phyloP scores from a whole-genome alignment of 2,329 filamentous ascomycete species.

The Aspergillus sp. region DNA sequence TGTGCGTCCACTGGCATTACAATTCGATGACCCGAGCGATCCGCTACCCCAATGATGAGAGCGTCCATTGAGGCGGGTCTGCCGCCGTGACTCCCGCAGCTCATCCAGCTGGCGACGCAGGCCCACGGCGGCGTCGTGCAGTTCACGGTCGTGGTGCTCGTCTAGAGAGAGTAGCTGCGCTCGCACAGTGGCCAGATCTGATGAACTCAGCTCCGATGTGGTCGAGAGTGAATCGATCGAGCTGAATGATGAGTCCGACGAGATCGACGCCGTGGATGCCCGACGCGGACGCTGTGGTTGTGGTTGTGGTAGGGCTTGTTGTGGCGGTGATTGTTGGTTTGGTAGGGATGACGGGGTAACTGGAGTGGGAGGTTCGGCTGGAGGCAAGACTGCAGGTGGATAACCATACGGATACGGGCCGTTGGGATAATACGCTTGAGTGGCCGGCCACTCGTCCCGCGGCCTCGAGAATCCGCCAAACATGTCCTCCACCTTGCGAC shows the following conservation, averaged over 20 bases:
- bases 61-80: conserved; percentile 23
- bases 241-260: conserved; percentile 34
- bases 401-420: conserved; percentile 3
- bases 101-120: conserved; percentile 34
- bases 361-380: neutral
- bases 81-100: conserved; percentile 33
- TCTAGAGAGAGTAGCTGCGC: conserved; percentile 33
- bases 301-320: conserved; percentile 6
- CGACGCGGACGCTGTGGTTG: conserved; percentile 23
- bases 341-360: neutral
- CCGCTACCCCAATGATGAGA: conserved; percentile 14
- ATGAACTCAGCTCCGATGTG: conserved; percentile 33
- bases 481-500: conserved; percentile 24
- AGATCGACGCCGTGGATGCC: conserved; percentile 26
- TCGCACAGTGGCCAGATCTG: conserved; percentile 35
- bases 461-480: conserved; percentile 16
- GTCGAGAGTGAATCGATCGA: conserved; percentile 38
- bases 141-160: conserved; percentile 33
- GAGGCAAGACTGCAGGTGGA: neutral
- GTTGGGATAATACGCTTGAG: conserved; percentile 14
- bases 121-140: conserved; percentile 34
- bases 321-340: neutral
- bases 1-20: conserved; percentile 12
- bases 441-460: neutral
- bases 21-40: too few species aligned